These are phyloP conservation scores for Chaetomium strumarium DNA, from an alignment of 2,329 filamentous ascomycete genomes.

Conservation along the genomic window DNA sequence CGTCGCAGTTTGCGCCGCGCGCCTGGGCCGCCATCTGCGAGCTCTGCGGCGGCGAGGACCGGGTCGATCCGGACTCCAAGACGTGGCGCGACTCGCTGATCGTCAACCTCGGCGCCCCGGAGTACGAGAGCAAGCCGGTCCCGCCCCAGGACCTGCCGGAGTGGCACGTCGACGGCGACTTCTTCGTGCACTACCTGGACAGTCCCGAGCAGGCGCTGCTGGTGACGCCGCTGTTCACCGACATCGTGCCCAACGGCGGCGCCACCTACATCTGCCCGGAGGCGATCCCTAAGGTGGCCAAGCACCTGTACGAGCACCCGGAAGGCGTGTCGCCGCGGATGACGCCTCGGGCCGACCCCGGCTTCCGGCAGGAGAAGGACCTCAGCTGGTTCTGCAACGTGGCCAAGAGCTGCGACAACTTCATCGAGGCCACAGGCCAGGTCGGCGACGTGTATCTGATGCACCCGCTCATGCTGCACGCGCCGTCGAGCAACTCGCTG, in stretches of 20 bases:
- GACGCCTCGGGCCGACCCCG: slow-evolving; percentile 47
- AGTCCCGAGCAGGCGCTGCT: slow-evolving; percentile 63
- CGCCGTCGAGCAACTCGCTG: slow-evolving; percentile 42
- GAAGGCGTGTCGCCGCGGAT: slow-evolving; percentile 62
- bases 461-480: slow-evolving; percentile 57
- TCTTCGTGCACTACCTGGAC: slow-evolving; percentile 67
- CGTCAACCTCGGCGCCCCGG: slow-evolving; percentile 58
- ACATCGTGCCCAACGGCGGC: slow-evolving; percentile 54
- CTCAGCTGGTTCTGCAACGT: slow-evolving; percentile 41
- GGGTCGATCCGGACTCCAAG: slow-evolving; percentile 42
- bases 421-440: slow-evolving; percentile 49
- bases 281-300: slow-evolving; percentile 52
- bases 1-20: slow-evolving; percentile 53
- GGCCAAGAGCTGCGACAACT: slow-evolving; percentile 36
- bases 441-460: slow-evolving; percentile 53
- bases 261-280: slow-evolving; percentile 60
- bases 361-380: slow-evolving; percentile 39
- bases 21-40: slow-evolving; percentile 63
- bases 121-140: slow-evolving; percentile 44
- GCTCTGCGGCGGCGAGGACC: slow-evolving; percentile 57
- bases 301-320: slow-evolving; percentile 54
- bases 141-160: slow-evolving; percentile 47
- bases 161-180: slow-evolving; percentile 69
- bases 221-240: slow-evolving; percentile 62
- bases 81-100: slow-evolving; percentile 64